A percentile compares a stretch with the other conserved stretches of the same genome.
Conservation (phyloP, 2,329 filamentous ascomycete species). For the Lojkania enalia region DNA sequence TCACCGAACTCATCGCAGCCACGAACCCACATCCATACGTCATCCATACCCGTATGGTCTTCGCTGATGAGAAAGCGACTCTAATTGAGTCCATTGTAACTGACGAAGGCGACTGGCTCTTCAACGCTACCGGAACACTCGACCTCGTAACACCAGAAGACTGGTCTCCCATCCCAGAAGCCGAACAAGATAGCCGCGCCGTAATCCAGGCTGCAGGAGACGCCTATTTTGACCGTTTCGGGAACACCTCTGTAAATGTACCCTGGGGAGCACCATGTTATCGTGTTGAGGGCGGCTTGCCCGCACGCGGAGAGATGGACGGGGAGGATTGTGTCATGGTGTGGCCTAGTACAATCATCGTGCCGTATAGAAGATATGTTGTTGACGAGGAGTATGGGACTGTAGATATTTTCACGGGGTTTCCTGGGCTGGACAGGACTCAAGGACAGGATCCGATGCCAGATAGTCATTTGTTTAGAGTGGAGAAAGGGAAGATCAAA, state of each 20-base stretch:
- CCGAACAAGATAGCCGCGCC: conserved; percentile 14
- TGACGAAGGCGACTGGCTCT: conserved; percentile 32
- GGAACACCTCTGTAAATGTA: conserved; percentile 20
- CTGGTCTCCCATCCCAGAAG: conserved; percentile 22
- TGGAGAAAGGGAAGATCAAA: conserved; percentile 26
- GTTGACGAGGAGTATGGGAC: conserved; percentile 29
- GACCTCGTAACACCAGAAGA: conserved; percentile 20
- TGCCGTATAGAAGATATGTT: conserved; percentile 28
- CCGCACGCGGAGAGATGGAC: conserved; percentile 20
- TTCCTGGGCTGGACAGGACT: conserved; percentile 29
- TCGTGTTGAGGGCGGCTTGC: conserved; percentile 30
- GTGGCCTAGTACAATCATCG: conserved; percentile 14
- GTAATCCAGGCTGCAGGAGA: conserved; percentile 26
- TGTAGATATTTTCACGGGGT: conserved; percentile 29
- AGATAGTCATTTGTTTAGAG: conserved; percentile 31
- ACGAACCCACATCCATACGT: conserved; percentile 25
- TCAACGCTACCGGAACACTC: conserved; percentile 29
- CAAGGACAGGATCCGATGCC: conserved; percentile 22
- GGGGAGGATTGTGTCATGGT: conserved; percentile 13
- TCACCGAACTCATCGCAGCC: conserved; percentile 29
- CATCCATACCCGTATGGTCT: conserved; percentile 30
- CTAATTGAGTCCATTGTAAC: conserved; percentile 31
- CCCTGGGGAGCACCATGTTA: conserved; percentile 29
- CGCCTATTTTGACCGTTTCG: conserved; percentile 30
- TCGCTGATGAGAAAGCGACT: conserved; percentile 13